Base-by-base conservation (phyloP, 2,329 filamentous ascomycete genomes). In the Penicillium paneum region DNA sequence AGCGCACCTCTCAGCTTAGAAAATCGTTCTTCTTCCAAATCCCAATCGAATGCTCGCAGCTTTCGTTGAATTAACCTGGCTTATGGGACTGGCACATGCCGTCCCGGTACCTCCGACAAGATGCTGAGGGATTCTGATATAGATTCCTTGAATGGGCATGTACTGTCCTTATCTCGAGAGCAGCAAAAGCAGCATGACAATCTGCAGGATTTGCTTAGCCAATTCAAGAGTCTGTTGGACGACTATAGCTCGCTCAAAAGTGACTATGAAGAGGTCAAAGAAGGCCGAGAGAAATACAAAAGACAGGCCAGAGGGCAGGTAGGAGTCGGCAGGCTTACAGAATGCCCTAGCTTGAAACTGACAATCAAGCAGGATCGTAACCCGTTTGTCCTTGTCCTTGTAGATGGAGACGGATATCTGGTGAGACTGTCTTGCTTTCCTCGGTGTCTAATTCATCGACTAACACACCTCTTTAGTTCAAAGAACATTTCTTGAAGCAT, bases 331-430 rank as follows among this genome's bases (percentile, higher is more conserved):
- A 19, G 40, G 36, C 17, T 26, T 39, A 26, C 32, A 31, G 31
- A 19, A 36, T 13, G 6, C 6, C 24, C 34, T 36, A 24, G 39
- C 13, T 17, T 31, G 38, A 46, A 40, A 54, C 51, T 56, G 31
- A 64, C 43, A 29, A 44, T 19, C 8, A 55, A 63, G 28, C 64
- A 77, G 63, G 72, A 81, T 24, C 77, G 79, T 19, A 82, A 81
- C 56, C 79, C 83, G 0, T 87, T 86, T 60, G 82, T 83, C 1
- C 73, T 87, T 2, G 79, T 87, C 7, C 71, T 87, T 0, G 71
- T 87, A 12, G 84, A 87, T 53, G 84, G 83, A 19, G 83, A 87
- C 67, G 82, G 81, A 44, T 86, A 85, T 61, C 63, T 79, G 21
- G 64, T 72, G 40, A 54, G 65, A 47, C 38, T 44, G 7, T 2